Evolutionary conservation across 441 rosid species (phyloP).

Genomic region (Aquilaria agallochum): DNA sequence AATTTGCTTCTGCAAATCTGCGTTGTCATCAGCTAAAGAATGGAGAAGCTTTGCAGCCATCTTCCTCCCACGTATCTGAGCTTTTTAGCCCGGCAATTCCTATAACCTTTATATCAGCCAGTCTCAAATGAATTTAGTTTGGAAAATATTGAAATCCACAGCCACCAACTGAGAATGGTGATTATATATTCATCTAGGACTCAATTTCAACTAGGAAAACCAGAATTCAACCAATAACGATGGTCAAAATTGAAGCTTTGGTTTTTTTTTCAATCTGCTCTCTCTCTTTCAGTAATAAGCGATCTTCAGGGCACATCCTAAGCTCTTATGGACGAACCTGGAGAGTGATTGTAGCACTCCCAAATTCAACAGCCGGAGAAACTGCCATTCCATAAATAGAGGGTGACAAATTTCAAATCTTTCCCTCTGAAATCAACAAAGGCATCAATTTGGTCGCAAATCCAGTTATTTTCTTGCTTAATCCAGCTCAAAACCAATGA

Average conservation of each 20-base stretch:
- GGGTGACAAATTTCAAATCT: constrained; percentile 20
- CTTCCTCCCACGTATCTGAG: constrained; percentile 12
- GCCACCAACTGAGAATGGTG: no score
- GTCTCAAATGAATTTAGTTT: constrained; percentile 2
- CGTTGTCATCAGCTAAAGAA: constrained; percentile 83
- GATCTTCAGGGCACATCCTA: constrained; percentile 22
- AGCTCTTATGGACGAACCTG: constrained; percentile 24
- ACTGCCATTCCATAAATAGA: constrained; percentile 26
- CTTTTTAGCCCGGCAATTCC: constrained; percentile 7
- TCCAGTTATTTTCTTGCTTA: constrained; percentile 34
- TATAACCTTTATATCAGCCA: constrained; percentile 3
- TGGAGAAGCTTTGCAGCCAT: constrained; percentile 96
- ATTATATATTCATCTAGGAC: constrained; percentile 10
- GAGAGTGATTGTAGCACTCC: constrained; percentile 30
- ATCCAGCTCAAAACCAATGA: constrained; percentile 28
- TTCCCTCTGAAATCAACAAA: constrained; percentile 8
- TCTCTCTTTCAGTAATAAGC: constrained; percentile 18
- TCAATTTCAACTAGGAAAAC: constrained; percentile 6
- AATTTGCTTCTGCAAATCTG: constrained; percentile 83
- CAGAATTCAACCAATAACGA: constrained; percentile 7
- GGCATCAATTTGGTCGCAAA: constrained; percentile 7
- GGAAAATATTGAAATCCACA: no score
- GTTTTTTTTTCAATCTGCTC: constrained; percentile 3
- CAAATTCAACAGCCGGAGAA: constrained; percentile 24
- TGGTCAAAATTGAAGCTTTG: constrained; percentile 2